These are phyloP conservation scores for Coniochaeta sp. DNA, from an alignment of 2,329 filamentous ascomycete genomes.

Conservation along the genomic window DNA sequence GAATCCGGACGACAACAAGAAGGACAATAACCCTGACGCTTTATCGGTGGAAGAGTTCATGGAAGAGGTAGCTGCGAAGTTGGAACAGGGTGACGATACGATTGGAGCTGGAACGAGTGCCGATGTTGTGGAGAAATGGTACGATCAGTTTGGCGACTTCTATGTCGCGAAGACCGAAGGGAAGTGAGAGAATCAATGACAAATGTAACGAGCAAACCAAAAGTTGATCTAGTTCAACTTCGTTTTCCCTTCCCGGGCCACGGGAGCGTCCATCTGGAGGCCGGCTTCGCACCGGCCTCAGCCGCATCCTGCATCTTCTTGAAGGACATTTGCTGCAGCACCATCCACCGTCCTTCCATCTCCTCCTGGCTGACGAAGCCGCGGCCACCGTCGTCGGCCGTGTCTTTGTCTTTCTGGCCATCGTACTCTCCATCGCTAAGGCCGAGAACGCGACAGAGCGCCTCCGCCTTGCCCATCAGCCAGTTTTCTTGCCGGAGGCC, in stretches of 20 bases:
- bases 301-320: neutral
- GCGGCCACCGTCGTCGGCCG: slow-evolving; percentile 31
- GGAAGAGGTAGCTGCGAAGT: slow-evolving; percentile 32
- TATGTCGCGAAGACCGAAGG: neutral
- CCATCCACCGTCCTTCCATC: slow-evolving; percentile 19
- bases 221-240: neutral
- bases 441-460: slow-evolving; percentile 28
- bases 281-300: neutral
- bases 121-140: slow-evolving; percentile 35
- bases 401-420: slow-evolving; percentile 29
- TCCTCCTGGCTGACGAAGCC: slow-evolving; percentile 28
- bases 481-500: slow-evolving; percentile 36
- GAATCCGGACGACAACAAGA: slow-evolving; percentile 52
- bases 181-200: neutral
- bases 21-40: slow-evolving; percentile 38
- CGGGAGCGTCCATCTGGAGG: neutral
- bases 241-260: neutral
- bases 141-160: slow-evolving; percentile 24
- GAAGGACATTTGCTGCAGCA: slow-evolving; percentile 6
- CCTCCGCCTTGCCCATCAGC: slow-evolving; percentile 34
- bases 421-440: slow-evolving; percentile 24
- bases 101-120: slow-evolving; percentile 25
- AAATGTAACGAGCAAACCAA: neutral
- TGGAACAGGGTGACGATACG: slow-evolving; percentile 38
- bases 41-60: slow-evolving; percentile 48